These are phyloP conservation scores for Taiwanofungus camphoratus DNA, from an alignment of 1,284 basidiomycete species.

Conservation along the genomic window DNA sequence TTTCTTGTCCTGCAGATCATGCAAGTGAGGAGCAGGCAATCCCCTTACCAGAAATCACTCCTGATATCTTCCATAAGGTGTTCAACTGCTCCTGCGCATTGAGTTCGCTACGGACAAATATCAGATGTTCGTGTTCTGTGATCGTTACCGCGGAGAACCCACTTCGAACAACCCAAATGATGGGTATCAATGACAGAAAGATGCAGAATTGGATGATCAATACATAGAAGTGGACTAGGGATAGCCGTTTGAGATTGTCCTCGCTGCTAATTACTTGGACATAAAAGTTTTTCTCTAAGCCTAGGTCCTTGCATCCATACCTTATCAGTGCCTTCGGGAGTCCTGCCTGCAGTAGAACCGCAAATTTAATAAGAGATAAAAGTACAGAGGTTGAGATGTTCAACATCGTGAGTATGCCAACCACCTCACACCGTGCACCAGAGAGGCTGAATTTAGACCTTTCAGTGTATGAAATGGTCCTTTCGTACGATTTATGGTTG, in stretches of 20 bases:
- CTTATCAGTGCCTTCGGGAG: too few relatives aligned
- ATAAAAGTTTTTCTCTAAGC: too few relatives aligned
- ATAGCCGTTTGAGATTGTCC: too few relatives aligned
- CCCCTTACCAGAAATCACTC: not conserved
- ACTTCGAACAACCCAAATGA: too few relatives aligned
- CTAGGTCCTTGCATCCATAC: too few relatives aligned
- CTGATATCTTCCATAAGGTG: not conserved
- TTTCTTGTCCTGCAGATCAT: not conserved
- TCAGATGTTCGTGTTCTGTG: constrained; percentile 1
- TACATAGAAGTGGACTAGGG: too few relatives aligned
- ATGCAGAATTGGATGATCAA: constrained; percentile 88
- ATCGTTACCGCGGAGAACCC: not conserved
- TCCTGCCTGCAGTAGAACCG: too few relatives aligned
- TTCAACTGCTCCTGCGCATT: not conserved
- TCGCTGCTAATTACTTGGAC: too few relatives aligned
- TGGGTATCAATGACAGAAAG: not conserved
- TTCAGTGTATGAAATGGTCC: too few relatives aligned
- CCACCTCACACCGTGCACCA: too few relatives aligned
- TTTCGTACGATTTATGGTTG: too few relatives aligned
- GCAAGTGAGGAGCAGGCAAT: not conserved
- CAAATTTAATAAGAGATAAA: constrained; percentile 98
- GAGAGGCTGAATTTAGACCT: too few relatives aligned
- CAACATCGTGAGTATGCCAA: not conserved
- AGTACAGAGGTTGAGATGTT: constrained; percentile 90
- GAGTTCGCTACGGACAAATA: not conserved